phyloP scores from a whole-genome alignment of 257 asterid species.

The Vinca minor region DNA sequence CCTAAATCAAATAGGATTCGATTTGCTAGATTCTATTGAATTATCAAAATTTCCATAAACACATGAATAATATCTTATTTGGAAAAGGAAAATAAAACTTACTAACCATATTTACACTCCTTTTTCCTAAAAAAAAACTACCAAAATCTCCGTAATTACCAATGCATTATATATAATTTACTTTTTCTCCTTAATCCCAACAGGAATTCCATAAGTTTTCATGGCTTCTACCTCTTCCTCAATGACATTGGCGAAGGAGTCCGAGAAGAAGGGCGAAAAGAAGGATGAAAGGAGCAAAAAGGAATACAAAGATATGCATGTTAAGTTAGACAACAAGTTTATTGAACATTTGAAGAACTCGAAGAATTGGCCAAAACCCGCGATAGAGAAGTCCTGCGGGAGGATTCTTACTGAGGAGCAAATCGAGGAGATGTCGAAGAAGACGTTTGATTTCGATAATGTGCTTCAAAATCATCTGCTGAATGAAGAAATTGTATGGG shows the following conservation, averaged over 20 bases:
- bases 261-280: not conserved
- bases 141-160: too few relatives aligned
- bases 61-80: too few relatives aligned
- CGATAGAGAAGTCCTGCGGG: not conserved
- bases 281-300: not conserved
- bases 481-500: constrained; percentile 14
- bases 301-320: constrained; percentile 3
- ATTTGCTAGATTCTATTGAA: too few relatives aligned
- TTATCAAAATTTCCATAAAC: too few relatives aligned
- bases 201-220: too few relatives aligned
- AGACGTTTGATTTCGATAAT: not conserved
- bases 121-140: too few relatives aligned
- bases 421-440: not conserved
- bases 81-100: too few relatives aligned
- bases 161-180: too few relatives aligned
- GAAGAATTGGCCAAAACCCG: not conserved
- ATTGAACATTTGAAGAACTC: not conserved
- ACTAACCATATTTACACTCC: too few relatives aligned
- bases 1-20: too few relatives aligned
- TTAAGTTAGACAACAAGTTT: not conserved
- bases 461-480: not conserved
- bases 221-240: too few relatives aligned
- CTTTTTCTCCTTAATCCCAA: too few relatives aligned
- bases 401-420: not conserved
- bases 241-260: not conserved